Conservation (phyloP, 164 flowering plant genomes). For the Magnolia changhungtana region DNA sequence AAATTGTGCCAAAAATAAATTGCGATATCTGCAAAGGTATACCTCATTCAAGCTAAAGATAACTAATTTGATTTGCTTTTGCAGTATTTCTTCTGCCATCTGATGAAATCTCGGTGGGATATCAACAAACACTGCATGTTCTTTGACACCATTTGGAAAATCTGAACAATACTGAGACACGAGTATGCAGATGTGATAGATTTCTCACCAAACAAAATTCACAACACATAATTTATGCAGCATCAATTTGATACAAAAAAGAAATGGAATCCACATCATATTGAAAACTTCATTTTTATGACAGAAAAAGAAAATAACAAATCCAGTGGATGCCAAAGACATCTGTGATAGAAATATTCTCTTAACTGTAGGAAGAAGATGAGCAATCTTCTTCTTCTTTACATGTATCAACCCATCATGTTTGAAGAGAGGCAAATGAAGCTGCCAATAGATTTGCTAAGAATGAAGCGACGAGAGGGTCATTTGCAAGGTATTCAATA, state of each 20-base stretch:
- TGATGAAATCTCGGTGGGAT: slow-evolving; percentile 73
- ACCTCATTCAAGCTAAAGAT: slow-evolving; percentile 78
- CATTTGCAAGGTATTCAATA: too few relatives aligned
- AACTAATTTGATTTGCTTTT: slow-evolving; percentile 69
- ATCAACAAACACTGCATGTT: slow-evolving; percentile 77
- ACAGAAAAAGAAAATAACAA: too few relatives aligned
- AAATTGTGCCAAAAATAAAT: background rate
- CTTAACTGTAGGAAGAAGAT: too few relatives aligned
- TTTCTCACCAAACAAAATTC: background rate
- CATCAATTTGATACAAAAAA: background rate
- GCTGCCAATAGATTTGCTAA: too few relatives aligned
- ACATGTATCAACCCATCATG: too few relatives aligned
- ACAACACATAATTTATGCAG: background rate
- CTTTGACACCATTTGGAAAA: slow-evolving; percentile 73
- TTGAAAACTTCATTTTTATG: background rate
- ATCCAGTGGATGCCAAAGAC: too few relatives aligned
- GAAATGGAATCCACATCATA: background rate
- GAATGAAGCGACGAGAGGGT: too few relatives aligned
- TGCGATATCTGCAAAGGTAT: background rate
- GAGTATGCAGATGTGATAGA: slow-evolving; percentile 1
- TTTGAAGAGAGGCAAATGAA: too few relatives aligned
- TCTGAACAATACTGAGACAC: slow-evolving; percentile 66
- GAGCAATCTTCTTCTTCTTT: too few relatives aligned
- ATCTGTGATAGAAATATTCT: too few relatives aligned
- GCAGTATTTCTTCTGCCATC: slow-evolving; percentile 71